Base-by-base conservation (phyloP, 352 stramenopile species). In the Pythium pyrilobum region DNA sequence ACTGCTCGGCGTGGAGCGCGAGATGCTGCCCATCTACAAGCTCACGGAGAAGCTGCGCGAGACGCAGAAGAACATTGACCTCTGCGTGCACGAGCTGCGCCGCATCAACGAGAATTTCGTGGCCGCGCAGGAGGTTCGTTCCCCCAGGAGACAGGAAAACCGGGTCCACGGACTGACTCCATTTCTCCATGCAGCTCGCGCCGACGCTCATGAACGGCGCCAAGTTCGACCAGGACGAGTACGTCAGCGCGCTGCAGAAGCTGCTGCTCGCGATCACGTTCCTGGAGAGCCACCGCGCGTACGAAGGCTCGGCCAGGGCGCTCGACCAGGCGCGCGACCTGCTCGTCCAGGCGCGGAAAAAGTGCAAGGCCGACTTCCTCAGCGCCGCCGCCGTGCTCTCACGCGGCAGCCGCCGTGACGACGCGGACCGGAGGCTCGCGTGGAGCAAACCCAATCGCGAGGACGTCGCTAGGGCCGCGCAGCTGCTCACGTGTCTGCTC, bases 21-120 rank as follows among this genome's bases (percentile, higher is more conserved):
- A 92, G 64, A 92, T 89, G 81, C 64, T 87, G 52, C 79, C 81
- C 23, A 81, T 92, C 55, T 92, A 92, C 67, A 87, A 84, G 44
- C 77, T 92, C 62, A 92, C 82, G 1, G 79, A 89, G 57, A 76
- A 80, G 59, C 72, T 92, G 18, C 75, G 79, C 52, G 77, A 76
- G 55, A 90, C 79, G 16, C 82, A 93, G 55, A 83, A 84, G 62
- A 93, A 91, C 46, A 93, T 93, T 27, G 82, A 93, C 41, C 49
- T 87, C 9, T 89, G 80, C 37, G 81, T 93, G 20, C 69, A 75
- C 27, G 76, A 89, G 58, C 56, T 93, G 48, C 72, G 66, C 3
- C 66, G 69, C 39, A 79, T 92, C 47, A 77, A 89, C 48, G 68
- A 87, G 45, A 89, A 89, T 48, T 90, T 92, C 49, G 60, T 85